phyloP scores from a whole-genome alignment of 1,139 yeast genomes.

The Candida smagusa region DNA sequence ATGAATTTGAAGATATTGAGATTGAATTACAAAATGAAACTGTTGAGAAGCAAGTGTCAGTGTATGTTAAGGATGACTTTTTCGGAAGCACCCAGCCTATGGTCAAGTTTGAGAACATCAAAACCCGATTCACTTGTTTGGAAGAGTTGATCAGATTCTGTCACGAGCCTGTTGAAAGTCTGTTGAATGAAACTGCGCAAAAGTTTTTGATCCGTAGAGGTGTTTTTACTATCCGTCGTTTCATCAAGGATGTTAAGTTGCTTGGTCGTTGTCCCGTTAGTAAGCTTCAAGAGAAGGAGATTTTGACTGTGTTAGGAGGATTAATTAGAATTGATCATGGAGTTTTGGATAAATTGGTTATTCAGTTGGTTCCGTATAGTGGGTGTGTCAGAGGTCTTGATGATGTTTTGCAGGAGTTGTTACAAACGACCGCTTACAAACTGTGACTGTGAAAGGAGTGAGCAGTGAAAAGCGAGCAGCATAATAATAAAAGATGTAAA shows the following conservation, averaged over 20 bases:
- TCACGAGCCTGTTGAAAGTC: constrained; percentile 11
- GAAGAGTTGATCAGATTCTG: constrained; percentile 29
- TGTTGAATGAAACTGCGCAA: constrained; percentile 19
- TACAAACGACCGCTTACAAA: no score
- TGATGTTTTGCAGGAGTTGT: constrained; percentile 4
- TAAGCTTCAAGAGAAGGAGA: constrained; percentile 35
- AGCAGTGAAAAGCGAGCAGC: no score
- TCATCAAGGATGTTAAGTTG: constrained; percentile 32
- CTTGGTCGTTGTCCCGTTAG: constrained; percentile 32
- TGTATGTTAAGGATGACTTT: constrained; percentile 17
- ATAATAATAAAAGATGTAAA: no score
- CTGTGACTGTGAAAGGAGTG: no score
- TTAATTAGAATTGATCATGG: constrained; percentile 11
- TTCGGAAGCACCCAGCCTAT: constrained; percentile 35
- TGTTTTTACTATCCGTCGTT: constrained; percentile 33
- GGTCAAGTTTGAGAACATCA: constrained; percentile 19
- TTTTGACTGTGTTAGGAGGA: constrained; percentile 26
- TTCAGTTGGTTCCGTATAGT: constrained; percentile 25
- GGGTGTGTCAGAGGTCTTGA: constrained; percentile 18
- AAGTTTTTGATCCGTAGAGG: constrained; percentile 27
- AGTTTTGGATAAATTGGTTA: constrained; percentile 19
- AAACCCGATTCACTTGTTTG: constrained; percentile 31
- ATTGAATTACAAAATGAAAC: constrained; percentile 5
- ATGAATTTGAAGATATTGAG: constrained; percentile 47
- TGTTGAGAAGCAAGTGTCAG: constrained; percentile 11